Evolutionary conservation across 2,329 filamentous ascomycete species (phyloP).

Genomic region (Alternaria sp.): DNA sequence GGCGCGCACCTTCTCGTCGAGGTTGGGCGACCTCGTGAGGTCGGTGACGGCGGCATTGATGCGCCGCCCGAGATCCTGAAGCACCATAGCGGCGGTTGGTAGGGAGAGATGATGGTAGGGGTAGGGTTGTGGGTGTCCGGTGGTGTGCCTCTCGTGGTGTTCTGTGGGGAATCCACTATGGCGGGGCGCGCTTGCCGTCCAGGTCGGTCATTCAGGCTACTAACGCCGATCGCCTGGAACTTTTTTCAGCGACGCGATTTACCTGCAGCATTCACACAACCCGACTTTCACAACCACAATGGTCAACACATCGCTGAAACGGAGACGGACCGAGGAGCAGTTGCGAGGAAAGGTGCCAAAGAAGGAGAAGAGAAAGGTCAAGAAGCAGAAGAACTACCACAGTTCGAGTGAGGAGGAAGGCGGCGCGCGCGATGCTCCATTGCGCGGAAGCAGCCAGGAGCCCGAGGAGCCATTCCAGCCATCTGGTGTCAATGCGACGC

Average conservation of each 20-base stretch:
- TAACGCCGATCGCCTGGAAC: constrained; percentile 31
- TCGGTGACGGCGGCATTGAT: constrained; percentile 97
- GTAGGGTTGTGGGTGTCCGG: constrained; percentile 8
- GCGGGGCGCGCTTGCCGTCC: constrained; percentile 37
- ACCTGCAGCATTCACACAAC: constrained; percentile 2
- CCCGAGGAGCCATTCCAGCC: constrained; percentile 38
- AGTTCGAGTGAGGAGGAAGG: constrained; percentile 67
- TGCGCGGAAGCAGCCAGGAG: constrained; percentile 19
- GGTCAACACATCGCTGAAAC: constrained; percentile 54
- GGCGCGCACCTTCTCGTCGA: constrained; percentile 84
- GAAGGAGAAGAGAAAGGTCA: constrained; percentile 64
- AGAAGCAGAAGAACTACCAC: constrained; percentile 69
- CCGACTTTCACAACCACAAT: constrained; percentile 32
- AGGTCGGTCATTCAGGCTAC: constrained; percentile 31
- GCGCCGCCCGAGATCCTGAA: constrained; percentile 97
- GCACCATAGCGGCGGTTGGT: constrained; percentile 73
- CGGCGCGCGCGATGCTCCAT: constrained; percentile 40
- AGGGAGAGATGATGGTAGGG: constrained; percentile 3
- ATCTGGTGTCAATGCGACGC: constrained; percentile 30
- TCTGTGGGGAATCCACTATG: constrained; percentile 23
- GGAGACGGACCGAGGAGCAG: constrained; percentile 67
- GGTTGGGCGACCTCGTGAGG: constrained; percentile 86
- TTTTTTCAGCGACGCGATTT: constrained; percentile 29
- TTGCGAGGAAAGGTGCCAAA: constrained; percentile 61
- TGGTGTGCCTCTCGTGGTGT: constrained; percentile 24